These are phyloP conservation scores for Lentinula detonsa DNA, from an alignment of 768 basidiomycete species.

Conservation along the genomic window DNA sequence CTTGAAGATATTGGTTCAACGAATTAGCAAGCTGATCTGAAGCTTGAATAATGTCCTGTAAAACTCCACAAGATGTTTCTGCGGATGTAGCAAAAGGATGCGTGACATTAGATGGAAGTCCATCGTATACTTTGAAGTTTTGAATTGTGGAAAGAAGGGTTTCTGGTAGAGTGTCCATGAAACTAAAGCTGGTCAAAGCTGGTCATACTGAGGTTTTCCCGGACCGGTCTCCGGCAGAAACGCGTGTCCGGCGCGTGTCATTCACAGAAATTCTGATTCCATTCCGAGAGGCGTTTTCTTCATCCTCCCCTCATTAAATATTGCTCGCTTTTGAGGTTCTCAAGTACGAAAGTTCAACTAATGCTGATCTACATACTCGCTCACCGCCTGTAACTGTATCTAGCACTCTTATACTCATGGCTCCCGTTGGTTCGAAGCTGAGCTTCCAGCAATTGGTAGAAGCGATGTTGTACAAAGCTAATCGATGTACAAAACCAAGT, in stretches of 20 bases:
- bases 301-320: background rate
- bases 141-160: constrained; percentile 40
- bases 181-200: background rate
- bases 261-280: background rate
- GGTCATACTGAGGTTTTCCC: background rate
- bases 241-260: background rate
- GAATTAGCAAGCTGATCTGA: constrained; percentile 50
- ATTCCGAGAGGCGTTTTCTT: background rate
- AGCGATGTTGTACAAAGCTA: constrained; percentile 5
- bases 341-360: background rate
- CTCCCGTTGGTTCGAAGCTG: constrained; percentile 4
- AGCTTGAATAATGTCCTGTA: constrained; percentile 47
- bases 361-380: background rate
- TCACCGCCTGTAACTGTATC: background rate
- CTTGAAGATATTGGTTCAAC: constrained; percentile 41
- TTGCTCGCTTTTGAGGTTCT: background rate
- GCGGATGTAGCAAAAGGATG: constrained; percentile 42
- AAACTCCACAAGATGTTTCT: constrained; percentile 33
- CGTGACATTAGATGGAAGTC: constrained; percentile 26
- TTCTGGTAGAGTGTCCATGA: constrained; percentile 11
- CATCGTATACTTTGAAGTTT: constrained; percentile 29
- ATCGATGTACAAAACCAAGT: background rate
- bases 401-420: background rate
- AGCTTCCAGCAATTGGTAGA: constrained; percentile 5
- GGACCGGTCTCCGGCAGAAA: background rate